Base-by-base conservation (phyloP, 257 asterid genomes). In the Salvia splendens region DNA sequence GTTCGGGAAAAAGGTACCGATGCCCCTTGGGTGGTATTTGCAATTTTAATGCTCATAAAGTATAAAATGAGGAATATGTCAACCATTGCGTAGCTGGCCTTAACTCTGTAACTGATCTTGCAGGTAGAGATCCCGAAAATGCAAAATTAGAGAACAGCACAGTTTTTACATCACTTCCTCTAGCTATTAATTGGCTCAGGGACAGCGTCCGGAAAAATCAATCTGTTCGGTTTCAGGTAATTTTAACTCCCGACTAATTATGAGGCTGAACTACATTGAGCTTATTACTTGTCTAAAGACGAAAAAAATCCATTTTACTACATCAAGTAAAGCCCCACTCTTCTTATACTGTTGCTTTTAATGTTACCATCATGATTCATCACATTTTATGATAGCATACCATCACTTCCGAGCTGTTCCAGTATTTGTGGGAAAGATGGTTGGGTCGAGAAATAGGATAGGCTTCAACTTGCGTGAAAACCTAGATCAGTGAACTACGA, bases 111-210 rank as follows among this genome's bases (percentile, higher is more conserved):
- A 49, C 52, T 12, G 7, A 28, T 42, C 71, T 64, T 77, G 20
- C 86, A 89, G 98, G 87, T 10, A 84, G 70, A 82, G 88, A 83
- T 45, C 72, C 75, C 64, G 86, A 83, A 77, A 83, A 49, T 35
- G 70, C 76, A 36, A 89, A 86, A 35, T 51, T 77, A 77, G 95
- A 85, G 74, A 80, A 66, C 74, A 94, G 91, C 83, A 75, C 84
- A 8, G 91, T 94, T 66, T 89, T 91, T 69, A 78, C 96, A 61
- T 88, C 96, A 67, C 87, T 94, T 72, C 97, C 97, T 16, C 66
- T 77, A 53, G 99, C 99, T 68, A 84, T 94, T 57, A 82, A 85
- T 57, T 94, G 97, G 97, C 91, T 94, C 49, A 81, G 99, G 75
- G 96, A 91, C 63, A 78, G 72, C 33, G 78, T 65, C 45, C 71